phyloP scores from a whole-genome alignment of 805 yeast species.

The Zygoascus flipseniorum region DNA sequence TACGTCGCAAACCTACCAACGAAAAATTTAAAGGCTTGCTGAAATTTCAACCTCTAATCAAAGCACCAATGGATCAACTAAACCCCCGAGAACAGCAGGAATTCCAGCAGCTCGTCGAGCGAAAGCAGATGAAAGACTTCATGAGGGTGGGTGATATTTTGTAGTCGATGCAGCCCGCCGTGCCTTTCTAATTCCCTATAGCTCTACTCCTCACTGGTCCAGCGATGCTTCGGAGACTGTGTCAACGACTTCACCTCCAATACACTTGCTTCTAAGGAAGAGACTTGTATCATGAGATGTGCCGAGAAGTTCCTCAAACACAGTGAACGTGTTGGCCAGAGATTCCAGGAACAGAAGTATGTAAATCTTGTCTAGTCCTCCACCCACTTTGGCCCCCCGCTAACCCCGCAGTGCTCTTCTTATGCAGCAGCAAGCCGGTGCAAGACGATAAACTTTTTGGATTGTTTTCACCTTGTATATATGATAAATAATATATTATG shows the following conservation, averaged over 20 bases:
- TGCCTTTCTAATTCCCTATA: constrained; percentile 4
- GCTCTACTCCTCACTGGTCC: constrained; percentile 87
- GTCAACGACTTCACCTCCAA: constrained; percentile 96
- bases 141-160: constrained; percentile 55
- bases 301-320: constrained; percentile 97
- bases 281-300: constrained; percentile 79
- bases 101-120: constrained; percentile 90
- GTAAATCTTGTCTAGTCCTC: constrained; percentile 1
- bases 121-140: constrained; percentile 97
- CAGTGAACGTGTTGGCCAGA: constrained; percentile 95
- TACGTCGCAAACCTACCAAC: background rate
- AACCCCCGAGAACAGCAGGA: constrained; percentile 95
- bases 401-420: constrained; percentile 12
- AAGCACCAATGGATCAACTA: constrained; percentile 70
- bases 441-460: background rate
- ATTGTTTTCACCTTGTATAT: background rate
- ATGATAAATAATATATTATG: constrained; percentile 1
- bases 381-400: background rate
- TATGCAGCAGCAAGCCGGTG: constrained; percentile 15
- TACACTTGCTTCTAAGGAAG: constrained; percentile 77
- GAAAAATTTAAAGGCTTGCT: background rate
- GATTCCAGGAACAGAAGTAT: constrained; percentile 95
- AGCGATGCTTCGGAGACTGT: constrained; percentile 95
- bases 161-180: background rate
- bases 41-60: background rate